A percentile compares a stretch with the other conserved stretches of the same genome.
These are phyloP conservation scores for Phytophthora macrochlamydospora DNA, from an alignment of 352 stramenopile species.

Conservation along the genomic window DNA sequence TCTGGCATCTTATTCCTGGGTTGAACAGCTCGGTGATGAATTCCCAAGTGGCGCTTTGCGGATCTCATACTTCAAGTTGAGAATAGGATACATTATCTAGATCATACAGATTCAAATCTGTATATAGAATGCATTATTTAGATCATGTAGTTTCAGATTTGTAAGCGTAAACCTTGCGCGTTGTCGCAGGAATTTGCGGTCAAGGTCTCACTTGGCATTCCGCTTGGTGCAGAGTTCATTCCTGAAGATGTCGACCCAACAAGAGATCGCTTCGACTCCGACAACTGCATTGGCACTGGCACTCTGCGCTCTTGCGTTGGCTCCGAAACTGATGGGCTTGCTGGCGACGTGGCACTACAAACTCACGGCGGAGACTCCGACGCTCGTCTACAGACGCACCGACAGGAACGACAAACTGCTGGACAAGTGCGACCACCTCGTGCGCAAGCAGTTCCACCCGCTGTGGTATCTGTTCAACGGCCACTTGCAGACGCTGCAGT, in stretches of 20 bases:
- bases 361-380: conserved; percentile 43
- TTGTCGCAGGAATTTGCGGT: neutral
- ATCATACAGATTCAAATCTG: neutral
- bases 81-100: too few relatives aligned
- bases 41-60: neutral
- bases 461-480: conserved; percentile 68
- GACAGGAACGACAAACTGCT: conserved; percentile 43
- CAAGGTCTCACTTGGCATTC: conserved; percentile 7
- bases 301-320: conserved; percentile 19
- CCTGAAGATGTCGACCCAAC: conserved; percentile 4
- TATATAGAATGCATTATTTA: neutral
- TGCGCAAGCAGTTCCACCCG: conserved; percentile 53
- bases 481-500: conserved; percentile 63
- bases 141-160: neutral
- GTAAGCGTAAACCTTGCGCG: neutral
- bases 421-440: conserved; percentile 43
- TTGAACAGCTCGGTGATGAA: neutral
- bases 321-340: conserved; percentile 21
- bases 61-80: neutral
- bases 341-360: conserved; percentile 35
- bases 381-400: conserved; percentile 49
- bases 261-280: conserved; percentile 3
- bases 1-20: conserved; percentile 21
- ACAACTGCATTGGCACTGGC: conserved; percentile 20
- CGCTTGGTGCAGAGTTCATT: neutral